Evolutionary conservation across 768 basidiomycete species (phyloP), one percentile per base, ranked within the genome.

Genomic region (Lyophyllum semitale): DNA sequence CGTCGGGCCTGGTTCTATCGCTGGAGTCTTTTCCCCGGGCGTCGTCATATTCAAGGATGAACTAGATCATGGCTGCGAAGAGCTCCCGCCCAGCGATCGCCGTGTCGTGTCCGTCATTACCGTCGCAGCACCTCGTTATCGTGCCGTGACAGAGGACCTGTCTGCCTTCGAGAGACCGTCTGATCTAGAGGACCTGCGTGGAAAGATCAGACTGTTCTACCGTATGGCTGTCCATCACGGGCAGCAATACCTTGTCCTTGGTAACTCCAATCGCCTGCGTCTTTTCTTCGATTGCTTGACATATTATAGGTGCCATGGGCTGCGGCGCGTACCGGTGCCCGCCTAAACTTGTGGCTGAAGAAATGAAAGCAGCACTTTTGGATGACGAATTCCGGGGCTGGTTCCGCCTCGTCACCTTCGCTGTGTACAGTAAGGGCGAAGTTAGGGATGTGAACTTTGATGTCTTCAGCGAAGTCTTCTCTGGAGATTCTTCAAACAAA

Each of bases 11-110:
- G 73, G 73, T 1, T 77, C 73, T 17, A 59, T 66, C 4, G 72
- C 75, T 2, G 79, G 76, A 1, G 53, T 79, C 1, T 79, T 61
- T 63, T 81, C 78, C 0, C 76, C 78, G 0, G 74, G 72, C 8
- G 72, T 81, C 6, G 75, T 81, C 30, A 67, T 81, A 17, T 79
- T 80, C 71, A 77, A 76, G 54, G 69, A 78, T 48, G 76, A 78
- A 53, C 71, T 80, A 25, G 76, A 76, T 55, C 70, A 77, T 48
- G 67, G 68, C 40, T 79, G 75, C 53, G 68, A 54, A 5, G 73
- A 75, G 29, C 68, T 79, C 1, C 50, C 67, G 2, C 26, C 17
- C 8, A 60, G 58, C 1, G 69, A 77, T 29, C 68, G 72, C n/a
- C 57, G 63, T 2, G 60, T 78, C 15, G 74, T 79, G 20, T 77